A percentile compares a stretch with the other conserved stretches of the same genome.
Conservation (phyloP, 2,329 filamentous ascomycete species). For the Graphilbum sp. region DNA sequence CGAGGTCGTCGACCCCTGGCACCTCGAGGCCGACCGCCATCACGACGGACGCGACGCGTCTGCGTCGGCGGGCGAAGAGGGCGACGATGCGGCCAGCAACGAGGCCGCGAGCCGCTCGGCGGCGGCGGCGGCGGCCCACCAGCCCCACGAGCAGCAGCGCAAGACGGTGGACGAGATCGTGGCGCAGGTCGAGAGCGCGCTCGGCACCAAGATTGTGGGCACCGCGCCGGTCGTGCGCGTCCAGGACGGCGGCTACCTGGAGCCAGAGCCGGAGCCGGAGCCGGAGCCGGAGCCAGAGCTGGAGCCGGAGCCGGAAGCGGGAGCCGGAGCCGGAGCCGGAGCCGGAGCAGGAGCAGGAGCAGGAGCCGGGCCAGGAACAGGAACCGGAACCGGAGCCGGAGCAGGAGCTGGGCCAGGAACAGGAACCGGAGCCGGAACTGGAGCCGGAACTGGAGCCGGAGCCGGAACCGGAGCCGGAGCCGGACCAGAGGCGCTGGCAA, state of each 20-base stretch:
- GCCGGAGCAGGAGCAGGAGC: slow-evolving; percentile 16
- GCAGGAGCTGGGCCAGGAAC: slow-evolving; percentile 15
- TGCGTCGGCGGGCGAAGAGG: not conserved
- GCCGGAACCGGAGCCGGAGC: slow-evolving; percentile 12
- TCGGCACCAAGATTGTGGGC: slow-evolving; percentile 49
- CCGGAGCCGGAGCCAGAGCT: slow-evolving; percentile 17
- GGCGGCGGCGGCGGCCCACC: slow-evolving; percentile 1
- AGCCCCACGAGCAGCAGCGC: slow-evolving; percentile 25
- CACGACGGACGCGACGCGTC: slow-evolving; percentile 20
- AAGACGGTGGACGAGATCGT: slow-evolving; percentile 57
- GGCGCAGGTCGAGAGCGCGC: slow-evolving; percentile 52
- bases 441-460: too few species aligned
- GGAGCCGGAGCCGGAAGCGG: too few species aligned
- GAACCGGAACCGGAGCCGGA: slow-evolving; percentile 41
- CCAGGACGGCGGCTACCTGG: slow-evolving; percentile 62
- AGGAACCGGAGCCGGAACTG: slow-evolving; percentile 31
- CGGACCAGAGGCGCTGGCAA: slow-evolving; percentile 6
- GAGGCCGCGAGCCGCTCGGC: not conserved
- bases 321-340: slow-evolving; percentile 41
- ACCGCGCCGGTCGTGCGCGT: slow-evolving; percentile 53
- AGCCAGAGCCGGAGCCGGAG: slow-evolving; percentile 29
- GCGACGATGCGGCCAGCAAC: not conserved
- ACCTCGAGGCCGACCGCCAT: slow-evolving; percentile 38
- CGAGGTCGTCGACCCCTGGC: slow-evolving; percentile 43
- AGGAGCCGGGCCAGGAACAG: too few species aligned